phyloP scores from a whole-genome alignment of 2,329 filamentous ascomycete genomes.

The Aspergillus felis region DNA sequence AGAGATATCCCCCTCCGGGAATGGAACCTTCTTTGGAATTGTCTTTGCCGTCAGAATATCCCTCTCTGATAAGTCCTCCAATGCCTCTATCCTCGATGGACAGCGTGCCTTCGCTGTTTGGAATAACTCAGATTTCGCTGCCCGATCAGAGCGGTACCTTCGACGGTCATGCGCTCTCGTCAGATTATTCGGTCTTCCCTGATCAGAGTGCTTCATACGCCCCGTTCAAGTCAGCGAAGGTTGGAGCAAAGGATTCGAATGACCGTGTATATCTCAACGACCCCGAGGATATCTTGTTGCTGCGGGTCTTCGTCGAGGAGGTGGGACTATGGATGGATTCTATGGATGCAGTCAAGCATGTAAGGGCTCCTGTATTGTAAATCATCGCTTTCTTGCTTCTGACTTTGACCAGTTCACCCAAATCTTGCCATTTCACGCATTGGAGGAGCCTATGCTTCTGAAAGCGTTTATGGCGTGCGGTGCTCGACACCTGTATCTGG shows the following conservation, averaged over 20 bases:
- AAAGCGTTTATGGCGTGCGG: constrained; percentile 88
- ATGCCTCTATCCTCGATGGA: constrained; percentile 45
- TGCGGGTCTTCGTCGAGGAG: constrained; percentile 89
- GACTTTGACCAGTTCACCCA: constrained; percentile 61
- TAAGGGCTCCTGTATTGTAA: constrained; percentile 28
- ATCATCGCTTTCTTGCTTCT: constrained; percentile 4
- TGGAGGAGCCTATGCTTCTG: constrained; percentile 80
- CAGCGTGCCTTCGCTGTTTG: constrained; percentile 49
- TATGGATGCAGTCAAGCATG: constrained; percentile 76
- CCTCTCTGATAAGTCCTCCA: constrained; percentile 15
- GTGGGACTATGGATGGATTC: constrained; percentile 94
- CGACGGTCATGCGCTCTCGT: constrained; percentile 21
- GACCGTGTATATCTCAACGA: constrained; percentile 64
- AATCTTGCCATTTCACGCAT: constrained; percentile 74
- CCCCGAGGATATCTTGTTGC: constrained; percentile 76
- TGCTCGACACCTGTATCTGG: constrained; percentile 71
- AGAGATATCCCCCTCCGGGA: constrained; percentile 63
- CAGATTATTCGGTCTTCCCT: constrained; percentile 23
- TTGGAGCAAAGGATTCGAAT: constrained; percentile 39
- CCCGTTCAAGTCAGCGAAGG: constrained; percentile 33
- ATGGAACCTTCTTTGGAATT: constrained; percentile 30
- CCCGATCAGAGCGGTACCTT: constrained; percentile 21
- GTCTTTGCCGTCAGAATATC: background rate
- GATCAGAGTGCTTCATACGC: constrained; percentile 33
- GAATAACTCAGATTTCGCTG: constrained; percentile 36